These are phyloP conservation scores for Oryza australiensis DNA, from an alignment of 176 grass and related monocot species.

Conservation along the genomic window DNA sequence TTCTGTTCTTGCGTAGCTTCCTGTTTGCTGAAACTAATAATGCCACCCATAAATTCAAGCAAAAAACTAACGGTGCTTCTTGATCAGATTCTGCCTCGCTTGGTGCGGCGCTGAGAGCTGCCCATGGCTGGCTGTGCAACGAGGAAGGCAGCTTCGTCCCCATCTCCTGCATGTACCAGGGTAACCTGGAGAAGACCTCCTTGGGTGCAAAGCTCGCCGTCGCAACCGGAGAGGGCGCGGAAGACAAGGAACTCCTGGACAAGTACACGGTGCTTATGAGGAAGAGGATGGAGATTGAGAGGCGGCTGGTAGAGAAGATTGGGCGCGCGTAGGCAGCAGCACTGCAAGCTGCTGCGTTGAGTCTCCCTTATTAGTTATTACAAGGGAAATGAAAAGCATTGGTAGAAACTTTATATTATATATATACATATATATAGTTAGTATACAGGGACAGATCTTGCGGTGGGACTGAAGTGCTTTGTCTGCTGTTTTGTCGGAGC, in stretches of 20 bases:
- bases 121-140: slow-evolving; percentile 91
- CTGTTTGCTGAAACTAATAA: neutral
- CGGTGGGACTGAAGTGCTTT: too few species aligned
- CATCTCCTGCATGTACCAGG: slow-evolving; percentile 67
- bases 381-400: slow-evolving; percentile 15
- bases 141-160: slow-evolving; percentile 67
- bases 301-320: slow-evolving; percentile 60
- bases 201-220: slow-evolving; percentile 61
- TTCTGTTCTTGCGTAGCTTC: neutral
- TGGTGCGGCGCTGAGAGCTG: slow-evolving; percentile 77
- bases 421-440: neutral
- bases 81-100: slow-evolving; percentile 84
- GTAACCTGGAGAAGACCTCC: slow-evolving; percentile 69
- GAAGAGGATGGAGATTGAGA: slow-evolving; percentile 89
- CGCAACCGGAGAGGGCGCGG: slow-evolving; percentile 27
- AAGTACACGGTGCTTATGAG: slow-evolving; percentile 75
- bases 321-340: slow-evolving; percentile 41
- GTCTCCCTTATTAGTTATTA: neutral
- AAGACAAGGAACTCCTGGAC: slow-evolving; percentile 51
- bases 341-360: neutral
- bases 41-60: neutral
- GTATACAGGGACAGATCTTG: too few species aligned
- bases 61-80: neutral
- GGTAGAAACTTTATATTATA: neutral
- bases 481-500: too few species aligned